Percentiles rank a stretch among this genome's conserved stretches.
phyloP scores from a whole-genome alignment of 1,284 basidiomycete genomes.

The Tilletia walkeri region DNA sequence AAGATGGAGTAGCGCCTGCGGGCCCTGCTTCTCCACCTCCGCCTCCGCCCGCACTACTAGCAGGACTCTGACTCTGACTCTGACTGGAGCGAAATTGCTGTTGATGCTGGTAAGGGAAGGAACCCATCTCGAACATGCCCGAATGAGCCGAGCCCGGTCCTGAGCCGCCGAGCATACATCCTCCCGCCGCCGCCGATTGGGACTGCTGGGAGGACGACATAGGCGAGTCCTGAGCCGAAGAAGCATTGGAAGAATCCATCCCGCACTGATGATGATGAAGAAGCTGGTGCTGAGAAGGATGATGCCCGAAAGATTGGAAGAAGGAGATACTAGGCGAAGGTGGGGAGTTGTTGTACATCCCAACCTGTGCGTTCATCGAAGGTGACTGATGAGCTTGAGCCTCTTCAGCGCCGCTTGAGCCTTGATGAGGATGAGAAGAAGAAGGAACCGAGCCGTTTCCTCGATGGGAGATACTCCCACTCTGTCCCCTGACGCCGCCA shows the following conservation, averaged over 20 bases:
- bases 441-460: too few relatives aligned
- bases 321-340: neutral
- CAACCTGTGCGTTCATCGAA: too few relatives aligned
- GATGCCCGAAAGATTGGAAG: neutral
- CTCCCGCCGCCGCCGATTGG: slow-evolving; percentile 24
- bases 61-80: slow-evolving; percentile 21
- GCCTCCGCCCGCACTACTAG: slow-evolving; percentile 16
- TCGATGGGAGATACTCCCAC: slow-evolving; percentile 9
- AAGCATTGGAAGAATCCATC: slow-evolving; percentile 14
- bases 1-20: too few relatives aligned
- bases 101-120: slow-evolving; percentile 28
- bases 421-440: too few relatives aligned
- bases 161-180: slow-evolving; percentile 28
- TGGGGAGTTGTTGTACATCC: neutral
- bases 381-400: too few relatives aligned
- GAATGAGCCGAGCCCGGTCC: slow-evolving; percentile 18
- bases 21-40: neutral
- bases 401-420: too few relatives aligned
- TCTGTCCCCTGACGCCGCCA: slow-evolving; percentile 10
- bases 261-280: slow-evolving; percentile 20
- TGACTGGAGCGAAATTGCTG: slow-evolving; percentile 24
- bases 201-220: slow-evolving; percentile 15
- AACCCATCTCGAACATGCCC: slow-evolving; percentile 32
- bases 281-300: neutral
- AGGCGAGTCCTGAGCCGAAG: slow-evolving; percentile 14